A percentile compares a stretch with the other conserved stretches of the same genome.
Conservation (phyloP, 306 rosid genomes). For the Lupinus albus region DNA sequence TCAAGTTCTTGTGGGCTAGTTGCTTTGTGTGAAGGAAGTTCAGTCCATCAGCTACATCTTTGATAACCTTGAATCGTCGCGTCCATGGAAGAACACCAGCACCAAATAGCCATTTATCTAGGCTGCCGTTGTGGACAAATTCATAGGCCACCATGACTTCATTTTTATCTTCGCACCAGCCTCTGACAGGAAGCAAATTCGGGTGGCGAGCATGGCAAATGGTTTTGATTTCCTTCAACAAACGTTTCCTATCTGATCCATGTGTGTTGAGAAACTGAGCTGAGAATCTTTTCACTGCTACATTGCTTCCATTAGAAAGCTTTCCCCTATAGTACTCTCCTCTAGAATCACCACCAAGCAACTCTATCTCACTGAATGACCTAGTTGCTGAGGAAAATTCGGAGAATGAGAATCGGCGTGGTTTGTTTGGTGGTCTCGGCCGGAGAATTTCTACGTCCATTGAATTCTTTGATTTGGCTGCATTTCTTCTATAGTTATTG, state of each 20-base stretch:
- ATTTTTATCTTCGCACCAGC: slow-evolving; percentile 68
- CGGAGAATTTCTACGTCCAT: slow-evolving; percentile 49
- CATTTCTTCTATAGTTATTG: slow-evolving; percentile 42
- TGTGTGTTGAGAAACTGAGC: slow-evolving; percentile 53
- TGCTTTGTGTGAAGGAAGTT: slow-evolving; percentile 56
- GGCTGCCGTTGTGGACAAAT: slow-evolving; percentile 67
- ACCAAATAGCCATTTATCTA: slow-evolving; percentile 78
- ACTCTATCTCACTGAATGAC: slow-evolving; percentile 58
- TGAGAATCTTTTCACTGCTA: slow-evolving; percentile 70
- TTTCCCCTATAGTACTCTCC: slow-evolving; percentile 66
- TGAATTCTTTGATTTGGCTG: slow-evolving; percentile 39
- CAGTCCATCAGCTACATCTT: slow-evolving; percentile 65
- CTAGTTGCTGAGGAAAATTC: slow-evolving; percentile 60
- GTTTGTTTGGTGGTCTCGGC: slow-evolving; percentile 74
- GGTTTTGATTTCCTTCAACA: slow-evolving; percentile 64
- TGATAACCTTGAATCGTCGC: slow-evolving; percentile 62
- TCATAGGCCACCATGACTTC: slow-evolving; percentile 67
- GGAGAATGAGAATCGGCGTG: slow-evolving; percentile 55
- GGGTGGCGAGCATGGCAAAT: slow-evolving; percentile 66
- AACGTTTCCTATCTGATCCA: slow-evolving; percentile 59
- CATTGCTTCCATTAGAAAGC: slow-evolving; percentile 61
- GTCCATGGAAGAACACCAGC: slow-evolving; percentile 84
- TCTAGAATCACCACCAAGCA: slow-evolving; percentile 61
- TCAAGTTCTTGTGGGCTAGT: slow-evolving; percentile 77
- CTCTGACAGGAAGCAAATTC: slow-evolving; percentile 65